phyloP scores from a whole-genome alignment of 495 filamentous ascomycete species.

The Corynascus novoguineensis region DNA sequence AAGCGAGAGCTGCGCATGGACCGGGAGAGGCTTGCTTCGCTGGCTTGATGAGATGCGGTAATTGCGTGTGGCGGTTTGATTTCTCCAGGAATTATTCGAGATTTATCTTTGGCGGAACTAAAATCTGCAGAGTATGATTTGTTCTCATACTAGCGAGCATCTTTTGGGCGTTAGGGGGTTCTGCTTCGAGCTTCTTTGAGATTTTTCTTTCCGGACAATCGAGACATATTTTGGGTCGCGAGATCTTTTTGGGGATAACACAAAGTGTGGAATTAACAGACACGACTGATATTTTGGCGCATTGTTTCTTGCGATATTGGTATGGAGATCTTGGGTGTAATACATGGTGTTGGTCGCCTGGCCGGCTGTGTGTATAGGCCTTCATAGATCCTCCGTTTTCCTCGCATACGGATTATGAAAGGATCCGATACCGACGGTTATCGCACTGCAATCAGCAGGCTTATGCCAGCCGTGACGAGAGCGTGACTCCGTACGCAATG shows the following conservation, averaged over 20 bases:
- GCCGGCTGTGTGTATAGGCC: not conserved
- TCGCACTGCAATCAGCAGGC: not conserved
- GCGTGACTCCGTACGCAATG: slow-evolving; percentile 64
- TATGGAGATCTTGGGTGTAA: not conserved
- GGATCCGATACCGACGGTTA: not conserved
- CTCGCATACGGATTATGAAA: not conserved
- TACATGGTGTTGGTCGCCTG: not conserved
- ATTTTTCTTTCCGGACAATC: not conserved
- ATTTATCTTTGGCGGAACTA: too few species aligned
- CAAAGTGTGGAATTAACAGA: slow-evolving; percentile 8
- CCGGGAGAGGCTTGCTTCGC: slow-evolving; percentile 13
- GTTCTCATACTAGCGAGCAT: not conserved
- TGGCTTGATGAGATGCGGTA: not conserved
- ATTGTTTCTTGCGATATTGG: not conserved
- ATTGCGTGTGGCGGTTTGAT: too few species aligned
- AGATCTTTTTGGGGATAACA: not conserved
- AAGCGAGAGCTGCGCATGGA: slow-evolving; percentile 36
- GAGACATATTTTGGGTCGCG: not conserved
- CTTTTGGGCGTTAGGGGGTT: not conserved
- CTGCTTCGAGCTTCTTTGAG: not conserved
- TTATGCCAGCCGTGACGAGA: slow-evolving; percentile 52
- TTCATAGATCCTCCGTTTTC: slow-evolving; percentile 5
- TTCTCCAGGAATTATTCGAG: too few species aligned
- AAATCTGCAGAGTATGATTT: too few species aligned
- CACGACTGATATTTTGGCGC: not conserved